phyloP scores from a whole-genome alignment of 1,284 basidiomycete species.

The Cutaneotrichosporon arboriforme region DNA sequence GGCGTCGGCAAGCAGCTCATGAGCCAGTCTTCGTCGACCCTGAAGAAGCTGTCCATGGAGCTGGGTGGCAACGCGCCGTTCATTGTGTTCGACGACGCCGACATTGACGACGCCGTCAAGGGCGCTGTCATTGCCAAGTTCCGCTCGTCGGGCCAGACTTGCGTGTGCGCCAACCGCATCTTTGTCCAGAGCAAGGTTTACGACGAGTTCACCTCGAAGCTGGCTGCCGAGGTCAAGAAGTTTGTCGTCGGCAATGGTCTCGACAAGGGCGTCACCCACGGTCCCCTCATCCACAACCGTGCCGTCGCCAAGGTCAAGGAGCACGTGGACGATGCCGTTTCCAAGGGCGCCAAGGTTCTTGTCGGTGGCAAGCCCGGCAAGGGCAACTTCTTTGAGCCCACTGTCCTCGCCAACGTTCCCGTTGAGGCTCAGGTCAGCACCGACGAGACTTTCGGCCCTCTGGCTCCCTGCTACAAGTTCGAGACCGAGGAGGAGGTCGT shows the following conservation, averaged over 20 bases:
- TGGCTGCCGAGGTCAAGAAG: conserved; percentile 57
- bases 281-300: conserved; percentile 82
- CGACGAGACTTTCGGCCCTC: conserved; percentile 87
- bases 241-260: conserved; percentile 91
- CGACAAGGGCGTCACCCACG: conserved; percentile 76
- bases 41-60: conserved; percentile 89
- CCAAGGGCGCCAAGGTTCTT: conserved; percentile 78
- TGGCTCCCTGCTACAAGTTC: conserved; percentile 62
- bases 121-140: conserved; percentile 89
- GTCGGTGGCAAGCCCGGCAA: conserved; percentile 68
- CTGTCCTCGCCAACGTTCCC: conserved; percentile 78
- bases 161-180: conserved; percentile 46
- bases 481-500: conserved; percentile 90
- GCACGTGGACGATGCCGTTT: conserved; percentile 82
- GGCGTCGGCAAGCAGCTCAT: conserved; percentile 86
- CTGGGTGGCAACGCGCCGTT: conserved; percentile 46
- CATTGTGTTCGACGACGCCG: conserved; percentile 87
- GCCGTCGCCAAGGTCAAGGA: conserved; percentile 80
- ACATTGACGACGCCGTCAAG: conserved; percentile 85
- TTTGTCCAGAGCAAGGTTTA: conserved; percentile 46
- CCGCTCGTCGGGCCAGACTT: conserved; percentile 86
- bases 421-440: conserved; percentile 53
- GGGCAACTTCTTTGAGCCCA: conserved; percentile 73
- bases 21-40: conserved; percentile 69
- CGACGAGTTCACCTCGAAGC: conserved; percentile 42